Base-by-base conservation (phyloP, 768 basidiomycete genomes). In the Xerocomellus intermedius region DNA sequence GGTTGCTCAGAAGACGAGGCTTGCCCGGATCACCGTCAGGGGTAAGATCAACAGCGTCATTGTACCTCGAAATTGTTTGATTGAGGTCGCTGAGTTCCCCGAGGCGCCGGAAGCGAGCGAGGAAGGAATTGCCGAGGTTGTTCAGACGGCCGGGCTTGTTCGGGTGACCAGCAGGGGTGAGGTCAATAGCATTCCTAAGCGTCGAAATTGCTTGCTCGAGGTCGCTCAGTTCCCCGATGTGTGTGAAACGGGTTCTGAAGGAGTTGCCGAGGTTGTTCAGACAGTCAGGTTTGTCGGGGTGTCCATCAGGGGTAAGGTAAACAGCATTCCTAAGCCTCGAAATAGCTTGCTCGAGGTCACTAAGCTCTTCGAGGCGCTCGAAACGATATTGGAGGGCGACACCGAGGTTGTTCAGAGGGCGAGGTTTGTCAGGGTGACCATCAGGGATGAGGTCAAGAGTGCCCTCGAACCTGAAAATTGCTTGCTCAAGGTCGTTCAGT, bases 401-500 rank as follows among this genome's bases (percentile, higher is more conserved):
- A 6, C 42, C 22, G 7, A 56, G 37, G 24, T 45, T 45, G 32
- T 30, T 48, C 9, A 54, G 22, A 48, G 17, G 36, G 5, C 3
- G n/a, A 17, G 8, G 44, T 44, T 24, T 41, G 4, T 39, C 24
- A 9, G 43, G 38, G 21, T 47, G 50, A 22, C 6, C 21, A 24
- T 52, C 32, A 4, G 19, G 45, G 7, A n/a, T 9, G 21, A 38
- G 21, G 14, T 3, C 10, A 17, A 54, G n/a, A 21, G 51, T 46
- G 1, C 44, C n/a, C 7, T 13, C 4, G 24, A 44, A 35, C 16
- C 3, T 42, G 12, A 26, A 41, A 3, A 57, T 38, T 1, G 52
- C 52, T 33, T 44, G 28, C 24, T 54, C 42, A 8, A 57, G 55
- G 35, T 56, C 50, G 14, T n/a, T n/a, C 39, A 52, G 24, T 7